A percentile compares a stretch with the other conserved stretches of the same genome.
These are phyloP conservation scores for Sarcodon sp. DNA, from an alignment of 768 basidiomycete species.

Conservation along the genomic window DNA sequence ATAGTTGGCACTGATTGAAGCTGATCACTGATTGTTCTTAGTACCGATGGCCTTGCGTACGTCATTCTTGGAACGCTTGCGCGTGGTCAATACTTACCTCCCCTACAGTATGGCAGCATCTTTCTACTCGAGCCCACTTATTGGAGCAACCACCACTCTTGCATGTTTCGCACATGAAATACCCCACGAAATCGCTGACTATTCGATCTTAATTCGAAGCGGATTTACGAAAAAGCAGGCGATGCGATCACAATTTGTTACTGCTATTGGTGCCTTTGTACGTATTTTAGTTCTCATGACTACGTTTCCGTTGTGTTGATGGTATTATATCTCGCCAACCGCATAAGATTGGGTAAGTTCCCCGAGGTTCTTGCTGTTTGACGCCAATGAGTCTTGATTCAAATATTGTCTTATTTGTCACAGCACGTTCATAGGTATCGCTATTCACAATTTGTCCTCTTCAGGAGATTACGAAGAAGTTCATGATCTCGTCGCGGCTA, in stretches of 20 bases:
- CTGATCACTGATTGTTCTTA: slow-evolving; percentile 15
- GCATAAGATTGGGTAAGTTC: slow-evolving; percentile 10
- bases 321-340: too few relatives aligned
- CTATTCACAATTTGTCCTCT: slow-evolving; percentile 65
- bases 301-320: slow-evolving; percentile 8
- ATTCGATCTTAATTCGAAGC: slow-evolving; percentile 82
- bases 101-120: slow-evolving; percentile 75
- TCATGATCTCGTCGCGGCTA: slow-evolving; percentile 60
- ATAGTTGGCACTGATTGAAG: neutral
- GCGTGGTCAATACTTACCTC: neutral
- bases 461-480: slow-evolving; percentile 25
- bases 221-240: slow-evolving; percentile 87
- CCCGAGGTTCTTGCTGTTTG: neutral
- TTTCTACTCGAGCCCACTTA: slow-evolving; percentile 92
- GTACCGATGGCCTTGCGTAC: slow-evolving; percentile 88
- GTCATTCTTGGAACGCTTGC: slow-evolving; percentile 16
- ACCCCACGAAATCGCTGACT: slow-evolving; percentile 95
- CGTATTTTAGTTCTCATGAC: slow-evolving; percentile 23
- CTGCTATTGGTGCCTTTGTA: slow-evolving; percentile 87
- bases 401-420: neutral
- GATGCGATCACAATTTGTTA: slow-evolving; percentile 88
- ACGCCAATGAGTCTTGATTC: neutral
- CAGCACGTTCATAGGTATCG: slow-evolving; percentile 83
- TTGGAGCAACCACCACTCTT: slow-evolving; percentile 89
- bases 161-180: slow-evolving; percentile 95